Conservation (phyloP, 768 basidiomycete genomes). For the Serendipita indica region DNA sequence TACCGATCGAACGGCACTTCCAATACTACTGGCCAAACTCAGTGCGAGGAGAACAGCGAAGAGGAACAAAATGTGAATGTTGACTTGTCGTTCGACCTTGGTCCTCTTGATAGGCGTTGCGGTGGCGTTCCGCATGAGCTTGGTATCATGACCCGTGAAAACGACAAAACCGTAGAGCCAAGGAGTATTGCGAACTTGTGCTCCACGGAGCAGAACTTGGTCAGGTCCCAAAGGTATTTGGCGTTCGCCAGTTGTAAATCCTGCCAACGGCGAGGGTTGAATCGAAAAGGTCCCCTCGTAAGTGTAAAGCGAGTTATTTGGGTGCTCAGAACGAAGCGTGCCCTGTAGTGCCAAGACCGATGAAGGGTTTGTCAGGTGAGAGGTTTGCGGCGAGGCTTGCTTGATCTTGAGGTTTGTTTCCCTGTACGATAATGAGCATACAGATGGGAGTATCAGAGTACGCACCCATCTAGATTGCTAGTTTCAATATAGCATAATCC, state of each 20-base stretch:
- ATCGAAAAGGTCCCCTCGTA: slow-evolving; percentile 46
- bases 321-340: slow-evolving; percentile 83
- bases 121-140: slow-evolving; percentile 94
- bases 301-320: slow-evolving; percentile 94
- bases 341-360: slow-evolving; percentile 63
- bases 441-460: slow-evolving; percentile 12
- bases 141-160: slow-evolving; percentile 96
- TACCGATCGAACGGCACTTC: slow-evolving; percentile 72
- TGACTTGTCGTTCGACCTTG: slow-evolving; percentile 90
- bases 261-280: slow-evolving; percentile 47
- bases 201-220: slow-evolving; percentile 84
- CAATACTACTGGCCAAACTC: slow-evolving; percentile 82
- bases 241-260: slow-evolving; percentile 40
- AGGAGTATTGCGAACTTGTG: slow-evolving; percentile 88
- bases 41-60: slow-evolving; percentile 77
- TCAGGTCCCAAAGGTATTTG: slow-evolving; percentile 89
- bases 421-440: slow-evolving; percentile 26
- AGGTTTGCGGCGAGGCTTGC: slow-evolving; percentile 75
- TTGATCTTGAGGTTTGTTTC: slow-evolving; percentile 99
- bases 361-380: slow-evolving; percentile 59
- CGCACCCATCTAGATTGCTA: slow-evolving; percentile 88
- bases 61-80: slow-evolving; percentile 88
- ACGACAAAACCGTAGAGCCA: slow-evolving; percentile 93
- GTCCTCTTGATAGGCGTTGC: slow-evolving; percentile 96
- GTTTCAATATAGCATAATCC: slow-evolving; percentile 97